Evolutionary conservation across 2,329 filamentous ascomycete genomes (phyloP), one percentile per base, ranked within the genome.

Genomic region (Calycina herbarum): DNA sequence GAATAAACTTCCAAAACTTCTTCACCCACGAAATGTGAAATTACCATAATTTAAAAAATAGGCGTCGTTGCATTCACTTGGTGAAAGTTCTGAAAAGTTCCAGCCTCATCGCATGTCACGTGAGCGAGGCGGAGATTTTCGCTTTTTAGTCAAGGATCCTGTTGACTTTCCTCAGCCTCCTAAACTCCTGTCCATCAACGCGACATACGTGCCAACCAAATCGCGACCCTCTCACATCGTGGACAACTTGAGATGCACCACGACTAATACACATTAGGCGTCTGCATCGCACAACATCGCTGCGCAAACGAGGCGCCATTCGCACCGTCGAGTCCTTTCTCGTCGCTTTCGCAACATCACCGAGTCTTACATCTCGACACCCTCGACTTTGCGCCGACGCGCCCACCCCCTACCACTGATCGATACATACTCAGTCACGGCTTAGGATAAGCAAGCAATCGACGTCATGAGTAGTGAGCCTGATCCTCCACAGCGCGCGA

Each of bases 401-500:
- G 54, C 24, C 20, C 29, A 31, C 15, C 24, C 24, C 31, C 6
- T 24, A n/a, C n/a, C 35, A 60, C 13, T 8, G 20, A 15, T 48
- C 40, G n/a, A 20, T 11, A 35, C 20, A 35, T 20, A 48, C 42
- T 48, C 17, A 48, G 6, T 48, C 42, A 27, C 11, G 10, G 20
- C 20, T 24, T 27, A 24, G 48, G 27, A 31, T 48, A 31, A 11
- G 15, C 61, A 48, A 54, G 40, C 11, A 17, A n/a, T 64, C 59
- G 56, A 20, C 31, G 33, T 65, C 65, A 67, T 61, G 54, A 73
- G 73, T 57, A 35, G 59, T 20, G 15, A 33, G n/a, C 57, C 29
- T 5, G 40, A 40, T 38, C 29, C 61, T 10, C 64, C 72, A 51
- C 68, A 65, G 63, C 71, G 73, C 61, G 74, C 73, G 24, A 77